These are phyloP conservation scores for Pleomassaria siparia DNA, from an alignment of 2,329 filamentous ascomycete genomes.

Conservation along the genomic window DNA sequence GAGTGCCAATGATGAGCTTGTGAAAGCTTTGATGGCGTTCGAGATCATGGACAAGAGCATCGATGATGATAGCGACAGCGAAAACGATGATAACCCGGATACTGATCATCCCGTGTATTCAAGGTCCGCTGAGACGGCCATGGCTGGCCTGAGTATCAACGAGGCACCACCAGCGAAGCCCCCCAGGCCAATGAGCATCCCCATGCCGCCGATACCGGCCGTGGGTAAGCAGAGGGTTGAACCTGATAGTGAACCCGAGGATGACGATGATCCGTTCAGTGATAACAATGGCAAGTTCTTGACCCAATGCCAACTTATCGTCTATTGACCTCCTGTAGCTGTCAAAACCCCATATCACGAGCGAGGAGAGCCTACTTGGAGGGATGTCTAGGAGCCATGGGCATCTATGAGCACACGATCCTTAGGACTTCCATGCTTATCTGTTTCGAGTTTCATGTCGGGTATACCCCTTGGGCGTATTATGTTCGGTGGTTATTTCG, in stretches of 20 bases:
- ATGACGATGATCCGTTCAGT: slow-evolving; percentile 84
- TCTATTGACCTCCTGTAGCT: slow-evolving; percentile 34
- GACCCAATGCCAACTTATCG: neutral
- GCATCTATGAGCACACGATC: neutral
- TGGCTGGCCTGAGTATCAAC: slow-evolving; percentile 50
- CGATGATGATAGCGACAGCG: slow-evolving; percentile 69
- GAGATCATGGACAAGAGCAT: slow-evolving; percentile 90
- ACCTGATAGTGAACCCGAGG: slow-evolving; percentile 58
- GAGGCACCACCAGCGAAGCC: slow-evolving; percentile 51
- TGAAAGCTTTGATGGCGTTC: slow-evolving; percentile 88
- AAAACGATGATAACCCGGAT: slow-evolving; percentile 44
- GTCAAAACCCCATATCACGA: slow-evolving; percentile 55
- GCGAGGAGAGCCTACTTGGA: slow-evolving; percentile 37
- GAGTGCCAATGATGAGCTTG: slow-evolving; percentile 94
- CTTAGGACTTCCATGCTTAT: neutral
- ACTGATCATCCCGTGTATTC: slow-evolving; percentile 1
- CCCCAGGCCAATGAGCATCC: slow-evolving; percentile 48
- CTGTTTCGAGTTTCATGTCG: neutral
- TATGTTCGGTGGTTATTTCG: slow-evolving; percentile 1
- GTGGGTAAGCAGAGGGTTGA: slow-evolving; percentile 46
- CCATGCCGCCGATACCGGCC: slow-evolving; percentile 40
- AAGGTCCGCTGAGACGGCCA: slow-evolving; percentile 39
- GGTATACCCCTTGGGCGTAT: slow-evolving; percentile 7
- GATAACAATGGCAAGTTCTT: slow-evolving; percentile 65
- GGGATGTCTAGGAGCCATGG: slow-evolving; percentile 38